These are phyloP conservation scores for Tolypocladium inflatum DNA, from an alignment of 2,329 filamentous ascomycete species.

Conservation along the genomic window DNA sequence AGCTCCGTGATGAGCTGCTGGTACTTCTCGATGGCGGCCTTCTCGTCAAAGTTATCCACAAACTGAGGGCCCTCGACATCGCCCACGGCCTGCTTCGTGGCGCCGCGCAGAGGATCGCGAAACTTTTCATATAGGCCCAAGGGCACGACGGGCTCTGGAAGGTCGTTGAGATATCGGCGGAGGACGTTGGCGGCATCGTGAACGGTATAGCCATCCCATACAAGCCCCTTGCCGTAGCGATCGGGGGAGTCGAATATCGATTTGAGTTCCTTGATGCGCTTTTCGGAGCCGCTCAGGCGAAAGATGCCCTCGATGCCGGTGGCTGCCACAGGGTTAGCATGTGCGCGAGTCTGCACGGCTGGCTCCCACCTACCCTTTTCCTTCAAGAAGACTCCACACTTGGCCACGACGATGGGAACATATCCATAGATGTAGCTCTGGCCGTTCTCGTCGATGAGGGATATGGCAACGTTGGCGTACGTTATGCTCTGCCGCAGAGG, in stretches of 20 bases:
- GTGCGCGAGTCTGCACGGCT: not conserved
- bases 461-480: constrained; percentile 97
- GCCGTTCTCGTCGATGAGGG: constrained; percentile 82
- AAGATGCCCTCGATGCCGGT: constrained; percentile 96
- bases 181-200: constrained; percentile 97
- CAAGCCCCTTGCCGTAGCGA: constrained; percentile 89
- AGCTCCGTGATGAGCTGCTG: constrained; percentile 88
- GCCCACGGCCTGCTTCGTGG: constrained; percentile 63
- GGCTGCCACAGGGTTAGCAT: constrained; percentile 42
- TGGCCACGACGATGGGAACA: constrained; percentile 95
- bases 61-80: constrained; percentile 61
- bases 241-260: constrained; percentile 88
- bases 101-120: constrained; percentile 66
- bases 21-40: constrained; percentile 70
- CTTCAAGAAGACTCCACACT: constrained; percentile 94
- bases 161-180: constrained; percentile 87
- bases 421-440: constrained; percentile 98
- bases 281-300: constrained; percentile 88
- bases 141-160: constrained; percentile 94
- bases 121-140: constrained; percentile 89
- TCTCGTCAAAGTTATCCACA: constrained; percentile 52
- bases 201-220: constrained; percentile 96
- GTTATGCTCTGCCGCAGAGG: constrained; percentile 89
- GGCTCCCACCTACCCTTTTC: constrained; percentile 67
- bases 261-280: constrained; percentile 95